Conservation (phyloP, 441 rosid genomes). For the Pelargonium citronellum region DNA sequence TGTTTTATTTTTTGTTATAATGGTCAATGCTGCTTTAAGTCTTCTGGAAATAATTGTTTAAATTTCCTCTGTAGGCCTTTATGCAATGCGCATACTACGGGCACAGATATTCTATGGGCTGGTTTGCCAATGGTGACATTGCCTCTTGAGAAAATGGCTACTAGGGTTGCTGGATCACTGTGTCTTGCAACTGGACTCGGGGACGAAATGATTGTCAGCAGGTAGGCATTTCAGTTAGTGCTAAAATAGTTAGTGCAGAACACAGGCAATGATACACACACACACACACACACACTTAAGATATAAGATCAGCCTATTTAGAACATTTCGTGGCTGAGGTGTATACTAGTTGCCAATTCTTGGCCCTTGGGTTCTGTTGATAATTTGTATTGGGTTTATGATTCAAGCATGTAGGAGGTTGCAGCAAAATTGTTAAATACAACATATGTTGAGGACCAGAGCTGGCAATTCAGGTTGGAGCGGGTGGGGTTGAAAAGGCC, state of each 20-base stretch:
- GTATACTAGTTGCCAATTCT: no score
- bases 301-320: not conserved
- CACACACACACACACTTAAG: not conserved
- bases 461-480: no score
- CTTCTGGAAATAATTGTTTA: not conserved
- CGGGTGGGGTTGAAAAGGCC: no score
- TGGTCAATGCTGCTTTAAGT: not conserved
- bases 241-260: not conserved
- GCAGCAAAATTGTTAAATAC: no score
- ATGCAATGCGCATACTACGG: constrained; percentile 98
- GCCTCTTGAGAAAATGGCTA: constrained; percentile 98
- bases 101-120: constrained; percentile 97
- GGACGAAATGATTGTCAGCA: constrained; percentile 90
- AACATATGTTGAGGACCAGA: no score
- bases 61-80: constrained; percentile 54
- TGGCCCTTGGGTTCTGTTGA: no score
- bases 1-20: not conserved
- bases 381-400: no score
- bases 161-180: constrained; percentile 96
- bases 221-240: constrained; percentile 31
- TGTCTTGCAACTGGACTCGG: constrained; percentile 96
- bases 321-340: not conserved
- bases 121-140: constrained; percentile 93
- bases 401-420: no score
- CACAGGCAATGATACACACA: not conserved